Base-by-base conservation (phyloP, 768 basidiomycete genomes). In the Leucocoprinus sp. region DNA sequence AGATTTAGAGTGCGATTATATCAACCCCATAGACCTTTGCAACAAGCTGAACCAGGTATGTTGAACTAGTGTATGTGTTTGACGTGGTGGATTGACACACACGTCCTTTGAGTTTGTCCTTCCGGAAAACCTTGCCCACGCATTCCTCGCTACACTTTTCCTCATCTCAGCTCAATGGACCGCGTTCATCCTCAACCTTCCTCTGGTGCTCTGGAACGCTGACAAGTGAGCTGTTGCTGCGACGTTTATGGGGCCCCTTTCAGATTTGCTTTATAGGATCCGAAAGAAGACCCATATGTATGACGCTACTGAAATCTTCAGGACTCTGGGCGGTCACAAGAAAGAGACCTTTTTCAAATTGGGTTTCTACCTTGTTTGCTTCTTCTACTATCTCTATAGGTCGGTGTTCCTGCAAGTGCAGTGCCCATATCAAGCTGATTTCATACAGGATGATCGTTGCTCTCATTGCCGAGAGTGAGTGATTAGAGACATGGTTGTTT, bases 1-100 rank as follows among this genome's bases (percentile, higher is more conserved):
- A 35, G 96, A 98, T 70, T 71, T 98, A 61, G 95, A 97, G 70
- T 96, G 92, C 74, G 93, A 96, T 76, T 98, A 97, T 70, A 95
- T 98, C 74, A 99, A 99, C 68, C 96, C 96, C 42, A 99, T 99
- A 79, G 96, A 99, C 66, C 82, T 98, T 29, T 98, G 96, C 70
- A 98, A 98, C 70, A 97, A 96, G 73, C 82, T 98, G 57, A 98
- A 98, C 63, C 89, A 93, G 67, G 95, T 95, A 33, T 21, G 12
- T 31, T 21, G 37, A 22, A 14, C 23, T 21, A 49, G 35, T 26
- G 33, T 4, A 39, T 45, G 33, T 27, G 9, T 19, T 12, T 26
- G 8, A 17, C n/a, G 14, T 34, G 8, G 8, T 36, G 12, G 15
- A 24, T 1, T 41, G 3, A 37, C 17, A 21, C 11, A 31, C 8